Conservation (phyloP, 179 eudicot genomes). For the Camellia oleifera region DNA sequence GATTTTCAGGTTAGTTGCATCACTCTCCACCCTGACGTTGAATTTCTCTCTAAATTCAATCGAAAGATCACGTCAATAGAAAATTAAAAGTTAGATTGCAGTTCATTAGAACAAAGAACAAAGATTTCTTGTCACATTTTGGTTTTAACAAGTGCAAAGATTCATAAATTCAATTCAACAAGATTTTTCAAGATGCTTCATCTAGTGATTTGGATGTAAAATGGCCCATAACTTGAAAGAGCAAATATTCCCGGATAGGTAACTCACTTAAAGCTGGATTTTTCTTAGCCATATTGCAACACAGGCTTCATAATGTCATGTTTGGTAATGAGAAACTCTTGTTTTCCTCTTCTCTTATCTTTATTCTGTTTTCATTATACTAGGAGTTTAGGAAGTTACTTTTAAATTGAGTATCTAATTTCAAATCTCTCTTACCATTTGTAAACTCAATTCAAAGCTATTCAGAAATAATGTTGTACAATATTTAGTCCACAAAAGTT, state of each 20-base stretch:
- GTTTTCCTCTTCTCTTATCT: not conserved
- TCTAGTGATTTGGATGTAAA: not conserved
- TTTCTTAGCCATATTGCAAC: not conserved
- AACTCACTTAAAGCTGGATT: not conserved
- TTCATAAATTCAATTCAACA: not conserved
- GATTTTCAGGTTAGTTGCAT: conserved; percentile 8
- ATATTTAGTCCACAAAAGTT: not conserved
- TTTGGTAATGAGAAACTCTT: not conserved
- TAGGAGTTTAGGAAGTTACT: not conserved
- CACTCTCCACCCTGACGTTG: conserved; percentile 14
- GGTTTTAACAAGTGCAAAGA: too few species aligned
- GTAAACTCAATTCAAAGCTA: not conserved
- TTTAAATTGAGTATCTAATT: too few species aligned
- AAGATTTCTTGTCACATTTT: not conserved
- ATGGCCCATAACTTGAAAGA: not conserved
- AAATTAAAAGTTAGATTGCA: not conserved
- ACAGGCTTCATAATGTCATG: not conserved
- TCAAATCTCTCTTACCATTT: not conserved
- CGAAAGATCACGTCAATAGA: conserved; percentile 4
- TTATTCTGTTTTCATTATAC: not conserved
- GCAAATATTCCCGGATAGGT: not conserved
- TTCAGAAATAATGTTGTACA: not conserved
- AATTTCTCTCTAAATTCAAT: conserved; percentile 20
- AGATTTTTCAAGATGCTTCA: not conserved
- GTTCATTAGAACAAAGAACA: conserved; percentile 1